phyloP scores from a whole-genome alignment of 371 early-diverging fungal genomes.

The Sporodiniella umbellata region DNA sequence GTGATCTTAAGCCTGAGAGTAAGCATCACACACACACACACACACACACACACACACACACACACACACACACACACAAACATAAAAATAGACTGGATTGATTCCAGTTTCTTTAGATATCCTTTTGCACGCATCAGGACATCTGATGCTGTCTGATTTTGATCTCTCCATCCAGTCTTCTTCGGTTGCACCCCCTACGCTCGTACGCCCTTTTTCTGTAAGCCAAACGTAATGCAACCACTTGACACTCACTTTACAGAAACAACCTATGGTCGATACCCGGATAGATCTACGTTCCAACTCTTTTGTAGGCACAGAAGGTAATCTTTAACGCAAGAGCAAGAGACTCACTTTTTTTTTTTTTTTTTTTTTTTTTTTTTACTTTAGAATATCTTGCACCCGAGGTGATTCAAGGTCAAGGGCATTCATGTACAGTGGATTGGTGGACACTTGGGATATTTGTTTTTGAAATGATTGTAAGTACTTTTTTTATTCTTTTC shows the following conservation, averaged over 20 bases:
- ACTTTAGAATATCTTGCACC: constrained; percentile 91
- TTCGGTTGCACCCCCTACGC: constrained; percentile 69
- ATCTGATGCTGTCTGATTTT: constrained; percentile 96
- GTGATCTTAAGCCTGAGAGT: constrained; percentile 99
- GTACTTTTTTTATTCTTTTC: no score
- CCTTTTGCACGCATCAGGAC: constrained; percentile 87
- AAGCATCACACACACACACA: constrained; percentile 20
- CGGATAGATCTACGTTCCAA: constrained; percentile 88
- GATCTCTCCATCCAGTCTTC: constrained; percentile 88
- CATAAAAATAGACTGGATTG: background rate
- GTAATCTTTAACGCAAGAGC: constrained; percentile 16
- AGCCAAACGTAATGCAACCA: constrained; percentile 4
- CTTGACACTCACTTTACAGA: background rate
- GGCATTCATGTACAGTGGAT: constrained; percentile 94
- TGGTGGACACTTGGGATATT: constrained; percentile 99
- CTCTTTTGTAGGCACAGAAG: constrained; percentile 96
- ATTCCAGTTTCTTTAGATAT: constrained; percentile 75
- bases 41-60: background rate
- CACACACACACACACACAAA: background rate
- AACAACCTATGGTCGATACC: constrained; percentile 69
- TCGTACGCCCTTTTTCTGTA: constrained; percentile 65
- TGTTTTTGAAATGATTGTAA: constrained; percentile 93
- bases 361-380: no score
- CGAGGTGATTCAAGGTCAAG: constrained; percentile 86
- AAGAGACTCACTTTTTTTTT: no score